phyloP scores from a whole-genome alignment of 2,329 filamentous ascomycete genomes.

The Cylindrodendrum hubeiense region DNA sequence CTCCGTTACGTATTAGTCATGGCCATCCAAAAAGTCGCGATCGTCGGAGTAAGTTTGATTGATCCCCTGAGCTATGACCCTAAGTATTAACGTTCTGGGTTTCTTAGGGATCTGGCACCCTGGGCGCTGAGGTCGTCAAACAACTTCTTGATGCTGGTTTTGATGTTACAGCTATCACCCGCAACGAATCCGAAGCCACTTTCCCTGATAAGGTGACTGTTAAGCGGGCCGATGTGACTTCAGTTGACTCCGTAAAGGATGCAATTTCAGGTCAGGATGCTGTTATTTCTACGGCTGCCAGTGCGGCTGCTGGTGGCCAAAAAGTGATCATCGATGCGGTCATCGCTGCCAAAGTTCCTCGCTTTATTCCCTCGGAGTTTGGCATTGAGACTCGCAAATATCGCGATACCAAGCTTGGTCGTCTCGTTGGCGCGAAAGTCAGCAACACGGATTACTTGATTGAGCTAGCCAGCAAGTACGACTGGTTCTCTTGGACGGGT shows the following conservation, averaged over 20 bases:
- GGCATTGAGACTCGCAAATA: conserved; percentile 20
- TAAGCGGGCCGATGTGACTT: conserved; percentile 15
- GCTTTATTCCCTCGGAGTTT: conserved; percentile 21
- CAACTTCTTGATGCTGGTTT: conserved; percentile 20
- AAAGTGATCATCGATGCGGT: conserved; percentile 18
- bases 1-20: background rate
- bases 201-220: conserved; percentile 21
- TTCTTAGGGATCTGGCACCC: conserved; percentile 14
- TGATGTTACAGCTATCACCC: conserved; percentile 19
- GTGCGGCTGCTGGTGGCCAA: conserved; percentile 16
- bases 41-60: conserved; percentile 11
- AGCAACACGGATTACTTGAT: conserved; percentile 26
- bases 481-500: conserved; percentile 68
- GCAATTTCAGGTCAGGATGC: conserved; percentile 23
- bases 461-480: conserved; percentile 29
- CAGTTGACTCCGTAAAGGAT: conserved; percentile 12
- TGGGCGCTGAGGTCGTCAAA: conserved; percentile 15
- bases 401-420: conserved; percentile 12
- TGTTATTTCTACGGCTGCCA: conserved; percentile 20
- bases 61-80: background rate
- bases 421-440: conserved; percentile 3
- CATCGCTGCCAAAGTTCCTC: conserved; percentile 13
- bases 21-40: conserved; percentile 21
- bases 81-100: background rate
- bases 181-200: conserved; percentile 26